Base-by-base conservation (phyloP, 1,139 yeast genomes). In the Ashbya aceris region DNA sequence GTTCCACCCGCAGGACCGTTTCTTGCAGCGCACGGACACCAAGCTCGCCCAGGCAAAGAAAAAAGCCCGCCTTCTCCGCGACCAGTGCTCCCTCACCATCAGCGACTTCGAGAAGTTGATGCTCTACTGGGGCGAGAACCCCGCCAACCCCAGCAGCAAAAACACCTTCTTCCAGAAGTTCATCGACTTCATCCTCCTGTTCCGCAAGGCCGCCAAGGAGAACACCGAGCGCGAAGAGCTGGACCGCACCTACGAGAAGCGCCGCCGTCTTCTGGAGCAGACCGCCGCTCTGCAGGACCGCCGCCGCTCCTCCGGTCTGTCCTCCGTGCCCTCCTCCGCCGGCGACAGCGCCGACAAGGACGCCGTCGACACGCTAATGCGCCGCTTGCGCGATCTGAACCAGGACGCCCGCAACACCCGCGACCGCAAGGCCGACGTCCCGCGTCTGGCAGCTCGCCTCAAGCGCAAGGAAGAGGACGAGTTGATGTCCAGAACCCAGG, bases 51-150 rank as follows among this genome's bases (percentile, higher is more conserved):
- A 69, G 39, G 96, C 96, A 0, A 71, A 76, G 40, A 66, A 68
- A 39, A 84, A 83, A 61, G 73, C 77, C 39, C 67, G 70, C 7
- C 58, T 74, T 11, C 65, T 91, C 40, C 74, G 72, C 38, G 66
- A 70, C 10, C 89, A 79, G 47, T 64, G 81, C 48, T 69, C 67
- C 42, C 62, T 70, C 13, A 76, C 91, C 0, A 60, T 75, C 33
- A 61, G 66, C 2, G 79, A 75, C 38, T 76, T 80, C 50, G 69
- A 72, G 30, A 70, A 73, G 38, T 66, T 85, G 40, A 79, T 91
- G 91, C 67, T 67, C 40, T 82, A 77, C 56, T 91, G 82, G 61
- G 97, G 97, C 7, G 98, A 91, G 59, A 80, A 82, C 54, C 70
- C 77, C 1, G 60, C 64, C 4, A 94, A 85, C 54, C 55, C 67